A percentile compares a stretch with the other conserved stretches of the same genome.
phyloP scores from a whole-genome alignment of 1,139 yeast genomes.

The Nakaseomyces sp. region DNA sequence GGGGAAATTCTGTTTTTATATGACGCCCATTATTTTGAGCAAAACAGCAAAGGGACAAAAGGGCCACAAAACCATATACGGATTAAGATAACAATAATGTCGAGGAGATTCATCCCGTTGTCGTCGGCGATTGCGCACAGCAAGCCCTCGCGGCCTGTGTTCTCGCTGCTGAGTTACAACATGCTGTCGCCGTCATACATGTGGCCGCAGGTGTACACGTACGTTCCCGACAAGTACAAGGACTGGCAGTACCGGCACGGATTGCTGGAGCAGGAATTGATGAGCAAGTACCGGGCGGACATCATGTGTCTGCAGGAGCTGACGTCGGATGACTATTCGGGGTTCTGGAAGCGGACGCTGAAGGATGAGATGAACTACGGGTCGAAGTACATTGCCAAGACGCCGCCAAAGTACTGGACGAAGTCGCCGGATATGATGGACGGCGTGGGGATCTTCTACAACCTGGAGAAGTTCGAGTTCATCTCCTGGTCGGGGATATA shows the following conservation, averaged over 20 bases:
- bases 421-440: conserved; percentile 40
- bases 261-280: conserved; percentile 35
- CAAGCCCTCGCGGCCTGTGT: conserved; percentile 8
- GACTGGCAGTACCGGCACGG: conserved; percentile 44
- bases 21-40: too few species aligned
- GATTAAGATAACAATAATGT: too few species aligned
- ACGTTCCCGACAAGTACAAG: conserved; percentile 38
- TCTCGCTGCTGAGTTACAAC: conserved; percentile 39
- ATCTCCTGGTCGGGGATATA: conserved; percentile 38
- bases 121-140: conserved; percentile 2
- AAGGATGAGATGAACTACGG: conserved; percentile 32
- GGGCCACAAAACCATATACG: too few species aligned
- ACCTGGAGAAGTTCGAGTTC: conserved; percentile 39
- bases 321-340: conserved; percentile 41
- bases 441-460: conserved; percentile 49
- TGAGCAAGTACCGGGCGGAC: conserved; percentile 40
- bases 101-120: conserved; percentile 1
- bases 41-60: too few species aligned
- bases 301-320: conserved; percentile 56
- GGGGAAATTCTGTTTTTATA: too few species aligned
- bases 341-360: conserved; percentile 36
- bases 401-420: conserved; percentile 45
- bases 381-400: conserved; percentile 41
- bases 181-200: conserved; percentile 47
- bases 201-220: conserved; percentile 49